These are phyloP conservation scores for Fraxinus excelsior DNA, from an alignment of 257 asterid species.

Conservation along the genomic window DNA sequence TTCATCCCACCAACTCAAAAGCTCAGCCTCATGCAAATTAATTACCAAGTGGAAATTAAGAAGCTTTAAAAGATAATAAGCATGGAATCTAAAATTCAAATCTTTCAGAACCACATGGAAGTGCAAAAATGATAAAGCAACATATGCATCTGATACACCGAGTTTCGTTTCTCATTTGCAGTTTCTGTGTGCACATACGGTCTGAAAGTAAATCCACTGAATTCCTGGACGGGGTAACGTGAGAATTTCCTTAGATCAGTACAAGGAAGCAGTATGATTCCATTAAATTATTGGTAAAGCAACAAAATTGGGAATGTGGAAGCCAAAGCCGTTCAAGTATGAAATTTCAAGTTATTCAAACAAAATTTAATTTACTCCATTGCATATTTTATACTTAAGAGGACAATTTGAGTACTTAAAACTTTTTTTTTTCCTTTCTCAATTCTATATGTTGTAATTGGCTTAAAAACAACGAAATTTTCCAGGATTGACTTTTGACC, in stretches of 20 bases:
- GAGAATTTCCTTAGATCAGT: background rate
- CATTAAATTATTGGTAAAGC: background rate
- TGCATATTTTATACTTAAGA: constrained; percentile 16
- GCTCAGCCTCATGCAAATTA: background rate
- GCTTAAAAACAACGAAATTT: constrained; percentile 2
- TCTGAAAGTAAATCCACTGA: background rate
- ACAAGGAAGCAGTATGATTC: background rate
- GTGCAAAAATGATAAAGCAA: background rate
- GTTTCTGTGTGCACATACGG: background rate
- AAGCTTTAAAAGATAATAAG: background rate
- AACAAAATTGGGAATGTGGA: background rate
- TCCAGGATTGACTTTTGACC: constrained; percentile 9
- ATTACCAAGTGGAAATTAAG: background rate
- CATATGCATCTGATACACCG: background rate
- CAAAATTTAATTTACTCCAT: background rate
- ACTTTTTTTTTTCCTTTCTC: background rate
- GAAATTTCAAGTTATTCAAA: background rate
- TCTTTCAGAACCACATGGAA: background rate
- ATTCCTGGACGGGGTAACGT: background rate
- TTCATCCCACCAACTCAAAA: background rate
- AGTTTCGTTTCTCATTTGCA: background rate
- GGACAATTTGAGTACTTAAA: background rate
- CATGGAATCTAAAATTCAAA: background rate
- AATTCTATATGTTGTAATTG: background rate
- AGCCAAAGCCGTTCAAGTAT: background rate